Evolutionary conservation across 1,139 yeast species (phyloP).

Genomic region (Yamadazyma trypodendri): DNA sequence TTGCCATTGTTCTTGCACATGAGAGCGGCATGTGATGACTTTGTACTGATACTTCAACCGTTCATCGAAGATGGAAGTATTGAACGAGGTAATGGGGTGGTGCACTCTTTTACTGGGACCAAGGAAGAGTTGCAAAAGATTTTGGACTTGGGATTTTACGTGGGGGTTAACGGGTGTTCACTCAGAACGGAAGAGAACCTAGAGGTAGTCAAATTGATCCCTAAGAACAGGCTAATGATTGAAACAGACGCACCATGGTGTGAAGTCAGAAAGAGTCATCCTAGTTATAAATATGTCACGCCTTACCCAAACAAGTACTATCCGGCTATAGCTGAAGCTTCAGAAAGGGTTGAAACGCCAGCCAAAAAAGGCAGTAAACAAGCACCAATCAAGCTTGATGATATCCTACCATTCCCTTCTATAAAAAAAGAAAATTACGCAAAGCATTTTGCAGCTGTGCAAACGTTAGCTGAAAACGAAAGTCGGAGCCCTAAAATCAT

Average conservation of each 20-base stretch:
- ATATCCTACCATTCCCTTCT: constrained; percentile 57
- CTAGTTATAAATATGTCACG: constrained; percentile 58
- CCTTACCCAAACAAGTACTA: constrained; percentile 56
- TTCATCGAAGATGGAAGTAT: constrained; percentile 44
- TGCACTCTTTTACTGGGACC: constrained; percentile 93
- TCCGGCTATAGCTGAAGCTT: constrained; percentile 32
- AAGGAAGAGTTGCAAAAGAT: constrained; percentile 55
- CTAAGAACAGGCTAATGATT: constrained; percentile 65
- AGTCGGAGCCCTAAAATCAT: constrained; percentile 12
- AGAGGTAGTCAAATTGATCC: constrained; percentile 62
- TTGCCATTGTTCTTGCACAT: constrained; percentile 87
- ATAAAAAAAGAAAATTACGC: constrained; percentile 63
- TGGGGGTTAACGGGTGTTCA: constrained; percentile 93
- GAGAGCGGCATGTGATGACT: constrained; percentile 86
- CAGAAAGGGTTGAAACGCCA: too few species aligned
- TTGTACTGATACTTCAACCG: constrained; percentile 59
- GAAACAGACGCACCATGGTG: constrained; percentile 99
- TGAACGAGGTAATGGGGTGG: constrained; percentile 57
- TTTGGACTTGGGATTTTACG: constrained; percentile 59
- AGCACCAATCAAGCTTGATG: constrained; percentile 28
- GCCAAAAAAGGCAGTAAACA: constrained; percentile 7
- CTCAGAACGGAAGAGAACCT: constrained; percentile 75
- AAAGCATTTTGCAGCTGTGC: constrained; percentile 29
- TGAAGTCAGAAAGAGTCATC: constrained; percentile 82
- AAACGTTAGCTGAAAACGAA: constrained; percentile 11